Percentiles rank a stretch among this genome's conserved stretches.
Evolutionary conservation across 2,329 filamentous ascomycete genomes (phyloP).

Genomic region (Fusarium duplospermum): DNA sequence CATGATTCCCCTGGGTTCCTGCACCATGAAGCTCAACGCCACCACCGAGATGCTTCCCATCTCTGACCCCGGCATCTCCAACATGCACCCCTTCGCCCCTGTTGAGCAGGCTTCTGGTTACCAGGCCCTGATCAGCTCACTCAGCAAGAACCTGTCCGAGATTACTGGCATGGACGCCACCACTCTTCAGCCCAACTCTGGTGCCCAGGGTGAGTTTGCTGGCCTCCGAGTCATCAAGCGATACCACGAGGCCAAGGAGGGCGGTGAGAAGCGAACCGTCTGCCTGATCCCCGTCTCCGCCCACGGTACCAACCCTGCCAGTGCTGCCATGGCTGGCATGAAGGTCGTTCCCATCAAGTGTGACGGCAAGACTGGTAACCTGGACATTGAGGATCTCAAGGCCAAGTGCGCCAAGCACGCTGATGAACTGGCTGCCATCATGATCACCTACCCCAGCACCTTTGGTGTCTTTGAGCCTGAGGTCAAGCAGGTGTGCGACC

Average conservation of each 20-base stretch:
- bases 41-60: slow-evolving; percentile 93
- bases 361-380: slow-evolving; percentile 85
- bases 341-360: slow-evolving; percentile 93
- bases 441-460: slow-evolving; percentile 96
- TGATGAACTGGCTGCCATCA: slow-evolving; percentile 88
- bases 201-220: slow-evolving; percentile 94
- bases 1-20: slow-evolving; percentile 97
- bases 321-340: slow-evolving; percentile 96
- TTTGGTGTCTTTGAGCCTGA: slow-evolving; percentile 94
- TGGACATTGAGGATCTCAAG: slow-evolving; percentile 89
- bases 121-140: slow-evolving; percentile 73
- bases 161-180: slow-evolving; percentile 92
- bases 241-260: slow-evolving; percentile 71
- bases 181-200: slow-evolving; percentile 94
- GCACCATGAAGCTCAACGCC: slow-evolving; percentile 98
- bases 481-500: slow-evolving; percentile 84
- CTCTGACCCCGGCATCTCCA: slow-evolving; percentile 53
- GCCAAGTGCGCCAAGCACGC: slow-evolving; percentile 90
- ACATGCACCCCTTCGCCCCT: slow-evolving; percentile 85
- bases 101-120: slow-evolving; percentile 76
- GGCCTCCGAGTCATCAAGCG: slow-evolving; percentile 89
- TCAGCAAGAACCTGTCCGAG: slow-evolving; percentile 79
- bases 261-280: slow-evolving; percentile 78
- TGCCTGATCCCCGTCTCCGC: slow-evolving; percentile 95
- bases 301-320: slow-evolving; percentile 95